These are phyloP conservation scores for Kluyveromyces starmeri DNA, from an alignment of 805 yeast genomes.

Conservation along the genomic window DNA sequence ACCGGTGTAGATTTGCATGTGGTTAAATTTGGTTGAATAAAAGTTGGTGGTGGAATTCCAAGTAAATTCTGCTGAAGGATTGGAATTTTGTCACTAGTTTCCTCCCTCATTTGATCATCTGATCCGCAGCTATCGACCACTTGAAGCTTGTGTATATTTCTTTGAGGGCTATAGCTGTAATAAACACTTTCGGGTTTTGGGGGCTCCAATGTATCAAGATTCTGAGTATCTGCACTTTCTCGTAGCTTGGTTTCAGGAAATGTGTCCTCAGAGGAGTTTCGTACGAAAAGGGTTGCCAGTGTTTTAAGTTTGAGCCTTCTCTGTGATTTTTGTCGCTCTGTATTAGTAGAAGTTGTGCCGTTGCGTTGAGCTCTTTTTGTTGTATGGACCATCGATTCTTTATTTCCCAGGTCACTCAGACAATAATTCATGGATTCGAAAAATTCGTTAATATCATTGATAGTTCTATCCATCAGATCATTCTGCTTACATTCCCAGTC, in stretches of 20 bases:
- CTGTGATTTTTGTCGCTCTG: neutral
- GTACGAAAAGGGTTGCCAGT: conserved; percentile 9
- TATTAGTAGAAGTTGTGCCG: neutral
- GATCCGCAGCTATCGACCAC: neutral
- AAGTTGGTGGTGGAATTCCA: conserved; percentile 6
- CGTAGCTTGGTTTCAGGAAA: neutral
- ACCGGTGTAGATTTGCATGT: neutral
- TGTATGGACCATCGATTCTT: too few species aligned
- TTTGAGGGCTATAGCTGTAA: neutral
- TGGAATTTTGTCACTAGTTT: neutral
- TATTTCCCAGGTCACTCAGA: neutral
- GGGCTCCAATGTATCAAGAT: too few species aligned
- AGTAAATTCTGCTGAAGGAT: conserved; percentile 1
- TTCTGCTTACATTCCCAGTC: conserved; percentile 4
- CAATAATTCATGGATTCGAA: conserved; percentile 3
- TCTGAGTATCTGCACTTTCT: neutral
- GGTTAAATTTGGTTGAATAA: neutral
- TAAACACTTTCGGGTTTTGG: too few species aligned
- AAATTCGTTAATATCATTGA: conserved; percentile 1
- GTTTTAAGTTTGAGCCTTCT: conserved; percentile 1
- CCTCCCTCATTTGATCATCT: neutral
- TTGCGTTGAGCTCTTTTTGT: too few species aligned
- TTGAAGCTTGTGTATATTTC: neutral
- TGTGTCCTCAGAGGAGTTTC: conserved; percentile 4
- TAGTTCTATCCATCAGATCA: conserved; percentile 1